These are phyloP conservation scores for Agrostemma githago DNA, from an alignment of 148 eudicot genomes.

Conservation along the genomic window DNA sequence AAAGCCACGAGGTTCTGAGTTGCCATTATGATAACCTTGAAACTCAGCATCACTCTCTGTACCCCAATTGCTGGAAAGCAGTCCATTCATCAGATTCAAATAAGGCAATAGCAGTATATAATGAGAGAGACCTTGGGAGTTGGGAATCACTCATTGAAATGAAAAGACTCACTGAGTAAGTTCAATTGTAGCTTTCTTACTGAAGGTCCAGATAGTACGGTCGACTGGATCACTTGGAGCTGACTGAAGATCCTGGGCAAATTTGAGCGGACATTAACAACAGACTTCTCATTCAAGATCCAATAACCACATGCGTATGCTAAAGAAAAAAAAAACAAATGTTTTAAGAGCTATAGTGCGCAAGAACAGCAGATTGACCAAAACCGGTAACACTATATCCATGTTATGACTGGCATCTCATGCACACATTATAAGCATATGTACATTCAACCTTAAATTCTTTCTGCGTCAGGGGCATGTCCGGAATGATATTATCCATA, in stretches of 20 bases:
- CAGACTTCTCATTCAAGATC: not conserved
- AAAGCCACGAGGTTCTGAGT: constrained; percentile 87
- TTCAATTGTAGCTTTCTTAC: constrained; percentile 79
- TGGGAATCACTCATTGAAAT: not conserved
- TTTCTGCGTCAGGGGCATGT: not conserved
- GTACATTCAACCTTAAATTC: not conserved
- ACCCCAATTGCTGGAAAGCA: constrained; percentile 81
- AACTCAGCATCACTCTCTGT: constrained; percentile 85
- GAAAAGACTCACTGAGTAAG: constrained; percentile 63
- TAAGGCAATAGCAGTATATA: not conserved
- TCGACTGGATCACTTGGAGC: constrained; percentile 67
- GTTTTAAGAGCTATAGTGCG: not conserved
- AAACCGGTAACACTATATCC: not conserved
- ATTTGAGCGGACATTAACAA: not conserved
- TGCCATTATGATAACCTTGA: constrained; percentile 86
- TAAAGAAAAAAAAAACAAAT: too few species aligned
- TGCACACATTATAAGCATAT: not conserved
- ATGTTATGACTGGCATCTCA: not conserved
- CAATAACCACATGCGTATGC: not conserved
- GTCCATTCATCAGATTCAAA: constrained; percentile 20
- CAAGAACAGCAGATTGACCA: not conserved
- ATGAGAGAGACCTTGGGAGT: constrained; percentile 2
- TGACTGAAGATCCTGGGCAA: constrained; percentile 59
- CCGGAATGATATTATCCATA: not conserved
- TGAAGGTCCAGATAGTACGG: constrained; percentile 80